Evolutionary conservation across 2,329 filamentous ascomycete species (phyloP).

Genomic region (Penicillium sp.): DNA sequence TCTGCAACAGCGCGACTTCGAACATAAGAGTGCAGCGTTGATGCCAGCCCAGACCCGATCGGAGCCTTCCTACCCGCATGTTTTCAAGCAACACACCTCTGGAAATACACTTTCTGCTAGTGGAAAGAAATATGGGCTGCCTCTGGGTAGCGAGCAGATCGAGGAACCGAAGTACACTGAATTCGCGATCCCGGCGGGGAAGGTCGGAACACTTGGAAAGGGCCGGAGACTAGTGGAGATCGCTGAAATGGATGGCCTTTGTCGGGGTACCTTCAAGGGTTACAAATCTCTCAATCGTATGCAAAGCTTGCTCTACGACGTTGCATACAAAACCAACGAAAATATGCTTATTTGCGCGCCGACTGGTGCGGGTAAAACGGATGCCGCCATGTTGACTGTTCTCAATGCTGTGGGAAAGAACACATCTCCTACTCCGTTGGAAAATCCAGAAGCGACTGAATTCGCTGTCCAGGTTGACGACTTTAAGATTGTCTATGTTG

Average conservation of each 20-base stretch:
- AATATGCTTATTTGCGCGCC: constrained; percentile 99
- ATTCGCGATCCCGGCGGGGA: constrained; percentile 78
- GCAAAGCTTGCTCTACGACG: constrained; percentile 94
- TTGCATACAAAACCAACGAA: constrained; percentile 92
- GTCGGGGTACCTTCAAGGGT: constrained; percentile 85
- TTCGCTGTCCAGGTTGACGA: constrained; percentile 82
- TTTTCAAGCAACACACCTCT: constrained; percentile 79
- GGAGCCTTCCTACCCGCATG: constrained; percentile 83
- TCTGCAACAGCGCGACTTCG: constrained; percentile 70
- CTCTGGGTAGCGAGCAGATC: constrained; percentile 68
- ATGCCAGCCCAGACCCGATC: constrained; percentile 68
- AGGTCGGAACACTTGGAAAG: constrained; percentile 69
- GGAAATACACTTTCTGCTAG: constrained; percentile 80
- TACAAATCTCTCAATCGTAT: constrained; percentile 95
- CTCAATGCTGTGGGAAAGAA: constrained; percentile 89
- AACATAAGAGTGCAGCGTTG: constrained; percentile 77
- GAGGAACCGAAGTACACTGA: constrained; percentile 85
- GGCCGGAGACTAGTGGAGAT: constrained; percentile 78
- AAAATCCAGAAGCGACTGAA: constrained; percentile 69
- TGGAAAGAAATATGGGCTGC: constrained; percentile 80
- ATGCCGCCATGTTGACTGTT: constrained; percentile 95
- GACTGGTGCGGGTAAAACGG: constrained; percentile 97
- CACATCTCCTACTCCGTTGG: constrained; percentile 73
- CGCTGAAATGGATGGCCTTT: constrained; percentile 81
- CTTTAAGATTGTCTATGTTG: constrained; percentile 98